Conservation (phyloP, 2,329 filamentous ascomycete genomes). For the Fusarium begoniae region DNA sequence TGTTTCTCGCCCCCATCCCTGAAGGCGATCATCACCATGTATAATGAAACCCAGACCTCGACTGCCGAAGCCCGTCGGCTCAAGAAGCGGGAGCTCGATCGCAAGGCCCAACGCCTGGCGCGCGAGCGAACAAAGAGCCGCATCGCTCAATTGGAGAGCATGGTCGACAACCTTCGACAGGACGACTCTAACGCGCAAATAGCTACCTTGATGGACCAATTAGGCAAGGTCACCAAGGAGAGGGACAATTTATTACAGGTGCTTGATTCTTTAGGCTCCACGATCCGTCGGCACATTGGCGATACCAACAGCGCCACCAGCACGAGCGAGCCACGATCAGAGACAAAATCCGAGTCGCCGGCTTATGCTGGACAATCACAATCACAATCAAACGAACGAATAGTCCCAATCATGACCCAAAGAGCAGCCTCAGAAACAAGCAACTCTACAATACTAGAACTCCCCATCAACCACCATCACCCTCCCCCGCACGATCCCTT, state of each 20-base stretch:
- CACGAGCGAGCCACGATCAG: neutral
- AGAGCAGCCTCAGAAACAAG: conserved; percentile 11
- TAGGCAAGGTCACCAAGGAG: conserved; percentile 39
- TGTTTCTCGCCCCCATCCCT: neutral
- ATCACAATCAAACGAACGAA: neutral
- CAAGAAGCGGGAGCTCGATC: conserved; percentile 47
- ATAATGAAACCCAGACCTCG: conserved; percentile 1
- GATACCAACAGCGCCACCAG: neutral
- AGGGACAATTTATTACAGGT: conserved; percentile 33
- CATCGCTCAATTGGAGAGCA: conserved; percentile 44
- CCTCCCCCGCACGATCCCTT: neutral
- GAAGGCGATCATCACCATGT: conserved; percentile 20
- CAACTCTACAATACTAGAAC: conserved; percentile 4
- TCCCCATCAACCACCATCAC: conserved; percentile 5
- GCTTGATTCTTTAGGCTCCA: conserved; percentile 16
- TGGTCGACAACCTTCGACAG: conserved; percentile 40
- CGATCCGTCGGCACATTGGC: conserved; percentile 30
- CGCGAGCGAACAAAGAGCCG: conserved; percentile 46
- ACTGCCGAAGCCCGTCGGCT: conserved; percentile 33
- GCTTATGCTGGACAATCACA: neutral
- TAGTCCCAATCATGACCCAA: neutral
- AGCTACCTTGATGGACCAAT: conserved; percentile 39
- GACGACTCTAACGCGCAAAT: conserved; percentile 40
- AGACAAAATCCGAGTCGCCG: neutral
- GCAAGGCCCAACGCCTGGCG: conserved; percentile 45